Conservation (phyloP, 2,329 filamentous ascomycete genomes). For the Emmonsiellopsis sp. region DNA sequence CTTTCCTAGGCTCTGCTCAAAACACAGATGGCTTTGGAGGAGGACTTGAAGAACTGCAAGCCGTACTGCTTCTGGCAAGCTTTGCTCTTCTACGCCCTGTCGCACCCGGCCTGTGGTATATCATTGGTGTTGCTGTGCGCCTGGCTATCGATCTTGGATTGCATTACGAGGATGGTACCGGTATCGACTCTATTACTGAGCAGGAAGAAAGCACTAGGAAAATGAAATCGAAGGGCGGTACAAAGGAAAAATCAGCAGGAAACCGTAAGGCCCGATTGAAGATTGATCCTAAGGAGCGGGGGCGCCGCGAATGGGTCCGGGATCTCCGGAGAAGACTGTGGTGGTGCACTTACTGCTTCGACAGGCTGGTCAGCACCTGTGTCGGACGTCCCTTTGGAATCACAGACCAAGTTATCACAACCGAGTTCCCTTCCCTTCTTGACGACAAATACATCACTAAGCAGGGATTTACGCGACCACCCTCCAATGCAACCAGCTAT, state of each 20-base stretch:
- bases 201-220: constrained; percentile 21
- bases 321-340: constrained; percentile 80
- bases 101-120: constrained; percentile 92
- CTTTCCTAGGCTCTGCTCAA: constrained; percentile 63
- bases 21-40: constrained; percentile 63
- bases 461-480: constrained; percentile 58
- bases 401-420: constrained; percentile 92
- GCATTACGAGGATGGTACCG: constrained; percentile 81
- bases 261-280: constrained; percentile 18
- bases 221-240: constrained; percentile 6
- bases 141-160: constrained; percentile 84
- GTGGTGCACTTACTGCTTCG: constrained; percentile 96
- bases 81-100: constrained; percentile 88
- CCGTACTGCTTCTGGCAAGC: constrained; percentile 80
- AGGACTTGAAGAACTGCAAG: constrained; percentile 86
- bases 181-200: constrained; percentile 43
- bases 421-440: constrained; percentile 80
- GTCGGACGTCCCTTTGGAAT: constrained; percentile 90
- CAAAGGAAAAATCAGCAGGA: constrained; percentile 4
- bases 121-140: constrained; percentile 85
- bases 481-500: constrained; percentile 61
- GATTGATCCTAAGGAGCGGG: constrained; percentile 48
- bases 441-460: constrained; percentile 85
- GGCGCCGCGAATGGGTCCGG: constrained; percentile 70
- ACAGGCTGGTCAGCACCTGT: constrained; percentile 88